Percentiles rank a stretch among this genome's conserved stretches.
Evolutionary conservation across 2,329 filamentous ascomycete genomes (phyloP).

Genomic region (Claviceps digitariae): DNA sequence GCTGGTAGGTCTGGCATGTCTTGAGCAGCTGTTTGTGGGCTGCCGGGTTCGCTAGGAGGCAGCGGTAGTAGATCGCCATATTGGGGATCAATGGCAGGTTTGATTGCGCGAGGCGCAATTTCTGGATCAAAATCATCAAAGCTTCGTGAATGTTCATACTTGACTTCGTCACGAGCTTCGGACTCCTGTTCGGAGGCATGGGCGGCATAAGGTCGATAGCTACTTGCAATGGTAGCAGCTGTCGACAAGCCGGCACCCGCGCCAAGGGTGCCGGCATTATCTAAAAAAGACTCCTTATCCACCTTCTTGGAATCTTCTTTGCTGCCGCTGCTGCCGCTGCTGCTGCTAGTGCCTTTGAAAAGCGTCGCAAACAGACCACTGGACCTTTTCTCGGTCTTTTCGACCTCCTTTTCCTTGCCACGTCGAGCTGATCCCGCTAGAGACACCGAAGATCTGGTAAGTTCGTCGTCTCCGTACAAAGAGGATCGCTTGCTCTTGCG

Average conservation of each 20-base stretch:
- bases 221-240: slow-evolving; percentile 26
- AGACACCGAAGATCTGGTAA: slow-evolving; percentile 21
- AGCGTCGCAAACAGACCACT: slow-evolving; percentile 35
- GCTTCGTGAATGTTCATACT: slow-evolving; percentile 10
- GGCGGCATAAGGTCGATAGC: slow-evolving; percentile 31
- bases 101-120: slow-evolving; percentile 42
- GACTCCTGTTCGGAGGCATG: slow-evolving; percentile 28
- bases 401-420: slow-evolving; percentile 25
- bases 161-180: slow-evolving; percentile 13
- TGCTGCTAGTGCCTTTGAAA: slow-evolving; percentile 28
- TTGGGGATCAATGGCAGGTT: slow-evolving; percentile 52
- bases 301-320: slow-evolving; percentile 10
- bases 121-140: slow-evolving; percentile 39
- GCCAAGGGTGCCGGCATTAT: slow-evolving; percentile 57
- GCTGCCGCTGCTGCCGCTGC: slow-evolving; percentile 24
- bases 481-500: slow-evolving; percentile 14
- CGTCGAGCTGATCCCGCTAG: slow-evolving; percentile 19
- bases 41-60: slow-evolving; percentile 44
- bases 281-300: slow-evolving; percentile 51
- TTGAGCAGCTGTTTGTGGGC: slow-evolving; percentile 25
- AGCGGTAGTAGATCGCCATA: slow-evolving; percentile 52
- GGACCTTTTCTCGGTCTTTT: slow-evolving; percentile 20
- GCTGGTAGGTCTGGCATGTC: slow-evolving; percentile 38
- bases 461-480: slow-evolving; percentile 31
- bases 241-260: slow-evolving; percentile 52